Evolutionary conservation across 1,284 basidiomycete genomes (phyloP), one percentile per base, ranked within the genome.

Genomic region (Rhodotorula sp.): DNA sequence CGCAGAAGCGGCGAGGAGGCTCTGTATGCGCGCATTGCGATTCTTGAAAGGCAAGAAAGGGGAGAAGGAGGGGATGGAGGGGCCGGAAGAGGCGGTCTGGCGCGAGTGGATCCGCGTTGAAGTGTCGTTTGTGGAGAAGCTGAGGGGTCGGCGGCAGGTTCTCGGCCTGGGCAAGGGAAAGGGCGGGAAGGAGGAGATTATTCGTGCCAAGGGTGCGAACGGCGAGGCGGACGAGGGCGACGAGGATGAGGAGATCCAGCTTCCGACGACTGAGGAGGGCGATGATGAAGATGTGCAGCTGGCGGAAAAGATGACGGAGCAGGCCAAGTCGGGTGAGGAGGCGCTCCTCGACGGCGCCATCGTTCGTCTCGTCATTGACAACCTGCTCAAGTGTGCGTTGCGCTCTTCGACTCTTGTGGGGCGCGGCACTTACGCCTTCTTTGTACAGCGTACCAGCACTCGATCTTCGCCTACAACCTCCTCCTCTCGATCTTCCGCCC

Each of bases 21-120:
- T 79, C 20, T 76, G 75, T 56, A 78, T 79, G 78, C 62, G 78
- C 15, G 77, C 75, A 18, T 54, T 79, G 44, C 61, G 78, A 51
- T 77, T 79, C 54, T 66, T 77, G 68, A 77, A 70, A 65, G 62
- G 69, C 4, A n/a, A 40, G 26, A 61, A 61, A 37, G 51, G 51
- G 34, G 31, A n/a, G 22, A 56, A 58, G n/a, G 66, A 66, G 40
- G 64, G 60, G 3, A 48, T 48, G 20, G n/a, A 62, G n/a, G 61
- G 50, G 13, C 64, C 64, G 30, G 67, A 69, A 24, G 69, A 70
- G 51, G 51, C 34, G 13, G 62, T 79, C 0, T 79, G 77, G 77
- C 54, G 68, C 20, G 77, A 78, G 67, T 79, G 78, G 78, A 71
- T 78, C 24, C 51, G 77, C 31, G 63, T 79, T 48, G 78, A 79